These are phyloP conservation scores for Calonectria naviculata DNA, from an alignment of 2,329 filamentous ascomycete genomes.

Conservation along the genomic window DNA sequence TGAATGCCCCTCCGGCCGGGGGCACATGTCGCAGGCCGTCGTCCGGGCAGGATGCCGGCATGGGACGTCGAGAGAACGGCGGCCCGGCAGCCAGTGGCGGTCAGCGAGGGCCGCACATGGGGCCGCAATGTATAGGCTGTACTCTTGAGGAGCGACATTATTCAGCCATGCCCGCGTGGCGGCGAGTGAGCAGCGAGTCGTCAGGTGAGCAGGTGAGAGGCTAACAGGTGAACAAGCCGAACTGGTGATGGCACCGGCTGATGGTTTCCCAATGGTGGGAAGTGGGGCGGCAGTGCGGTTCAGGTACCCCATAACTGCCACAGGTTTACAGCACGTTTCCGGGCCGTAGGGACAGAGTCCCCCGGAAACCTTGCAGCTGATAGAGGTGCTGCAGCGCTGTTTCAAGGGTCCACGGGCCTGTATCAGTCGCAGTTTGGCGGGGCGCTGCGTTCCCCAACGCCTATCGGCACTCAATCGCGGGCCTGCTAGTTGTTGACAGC, in stretches of 20 bases:
- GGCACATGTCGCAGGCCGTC: conserved; percentile 13
- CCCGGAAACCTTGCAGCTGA: background rate
- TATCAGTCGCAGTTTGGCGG: conserved; percentile 1
- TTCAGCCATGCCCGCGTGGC: conserved; percentile 19
- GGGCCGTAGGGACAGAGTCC: background rate
- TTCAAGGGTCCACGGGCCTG: conserved; percentile 2
- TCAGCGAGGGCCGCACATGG: conserved; percentile 21
- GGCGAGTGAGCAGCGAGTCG: conserved; percentile 6
- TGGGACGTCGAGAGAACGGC: conserved; percentile 6
- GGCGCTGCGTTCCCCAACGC: background rate
- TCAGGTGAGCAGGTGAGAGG: conserved; percentile 10
- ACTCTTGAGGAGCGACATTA: conserved; percentile 32
- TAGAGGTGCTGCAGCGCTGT: conserved; percentile 11
- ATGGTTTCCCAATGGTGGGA: conserved; percentile 4
- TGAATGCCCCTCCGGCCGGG: conserved; percentile 45
- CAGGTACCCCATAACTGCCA: background rate
- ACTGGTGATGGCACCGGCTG: conserved; percentile 15
- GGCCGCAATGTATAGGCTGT: conserved; percentile 23
- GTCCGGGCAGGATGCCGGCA: background rate
- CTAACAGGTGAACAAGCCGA: conserved; percentile 24
- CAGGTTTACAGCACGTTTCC: conserved; percentile 6
- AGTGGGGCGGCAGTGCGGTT: conserved; percentile 6
- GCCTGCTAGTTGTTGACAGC: conserved; percentile 19
- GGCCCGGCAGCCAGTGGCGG: conserved; percentile 12
- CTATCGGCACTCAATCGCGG: background rate